A percentile compares a stretch with the other conserved stretches of the same genome.
Evolutionary conservation across 2,329 filamentous ascomycete species (phyloP).

Genomic region (Bipolaris bicolor): DNA sequence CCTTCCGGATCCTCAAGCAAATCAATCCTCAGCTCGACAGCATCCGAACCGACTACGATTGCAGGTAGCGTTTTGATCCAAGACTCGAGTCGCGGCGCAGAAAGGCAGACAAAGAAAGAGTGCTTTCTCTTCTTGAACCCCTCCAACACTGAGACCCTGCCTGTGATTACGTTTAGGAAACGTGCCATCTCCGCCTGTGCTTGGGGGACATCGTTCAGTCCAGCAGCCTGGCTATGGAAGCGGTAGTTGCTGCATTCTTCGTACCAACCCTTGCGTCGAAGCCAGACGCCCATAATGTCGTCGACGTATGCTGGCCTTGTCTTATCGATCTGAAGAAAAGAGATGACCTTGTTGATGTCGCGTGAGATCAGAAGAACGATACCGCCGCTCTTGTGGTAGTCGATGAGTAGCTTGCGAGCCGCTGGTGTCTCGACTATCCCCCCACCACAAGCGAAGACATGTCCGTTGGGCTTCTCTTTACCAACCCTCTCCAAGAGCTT

Average conservation of each 20-base stretch:
- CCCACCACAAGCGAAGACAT: constrained; percentile 92
- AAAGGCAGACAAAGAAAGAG: constrained; percentile 93
- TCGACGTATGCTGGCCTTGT: constrained; percentile 90
- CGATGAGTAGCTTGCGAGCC: constrained; percentile 75
- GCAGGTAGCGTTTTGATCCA: constrained; percentile 70
- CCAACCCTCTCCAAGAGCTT: constrained; percentile 75
- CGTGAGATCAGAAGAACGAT: constrained; percentile 87
- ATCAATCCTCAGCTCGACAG: constrained; percentile 93
- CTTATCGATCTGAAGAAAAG: constrained; percentile 87
- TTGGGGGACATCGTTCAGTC: constrained; percentile 56
- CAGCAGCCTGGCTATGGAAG: constrained; percentile 79
- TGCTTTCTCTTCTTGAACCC: constrained; percentile 68
- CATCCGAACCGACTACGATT: constrained; percentile 84
- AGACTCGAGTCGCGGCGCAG: constrained; percentile 73
- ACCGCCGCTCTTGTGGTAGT: constrained; percentile 77
- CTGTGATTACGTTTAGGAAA: constrained; percentile 74
- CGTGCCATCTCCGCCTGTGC: constrained; percentile 73
- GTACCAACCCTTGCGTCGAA: constrained; percentile 87
- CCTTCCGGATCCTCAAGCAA: constrained; percentile 75
- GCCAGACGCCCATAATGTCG: constrained; percentile 89
- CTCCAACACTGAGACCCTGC: constrained; percentile 61
- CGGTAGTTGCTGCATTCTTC: constrained; percentile 92
- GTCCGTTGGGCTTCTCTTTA: constrained; percentile 72
- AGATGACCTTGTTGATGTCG: constrained; percentile 84
- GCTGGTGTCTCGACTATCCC: constrained; percentile 87